Conservation (phyloP, 352 stramenopile species). For the Phytophthora pistaciae region DNA sequence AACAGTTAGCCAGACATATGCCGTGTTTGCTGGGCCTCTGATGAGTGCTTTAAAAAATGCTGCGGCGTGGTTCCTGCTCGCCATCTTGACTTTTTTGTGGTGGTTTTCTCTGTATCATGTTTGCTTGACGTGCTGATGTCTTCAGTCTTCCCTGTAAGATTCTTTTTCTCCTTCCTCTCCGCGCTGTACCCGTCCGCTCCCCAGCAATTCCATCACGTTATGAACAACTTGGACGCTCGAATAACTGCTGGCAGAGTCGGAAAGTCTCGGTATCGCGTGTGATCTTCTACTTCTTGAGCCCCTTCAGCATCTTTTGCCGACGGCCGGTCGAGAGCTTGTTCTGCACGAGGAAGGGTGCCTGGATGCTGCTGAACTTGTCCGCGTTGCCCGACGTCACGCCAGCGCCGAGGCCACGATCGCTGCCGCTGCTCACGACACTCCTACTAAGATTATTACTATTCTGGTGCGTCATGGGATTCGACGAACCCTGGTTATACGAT, state of each 20-base stretch:
- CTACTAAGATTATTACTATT: constrained; percentile 76
- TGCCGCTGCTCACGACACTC: constrained; percentile 58
- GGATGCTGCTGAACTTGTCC: constrained; percentile 89
- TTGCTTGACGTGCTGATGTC: constrained; percentile 45
- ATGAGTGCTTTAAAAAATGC: constrained; percentile 40
- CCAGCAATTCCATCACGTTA: constrained; percentile 20
- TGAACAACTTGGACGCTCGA: constrained; percentile 34
- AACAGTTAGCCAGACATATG: constrained; percentile 13
- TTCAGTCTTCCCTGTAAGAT: constrained; percentile 49
- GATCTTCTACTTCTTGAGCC: constrained; percentile 82
- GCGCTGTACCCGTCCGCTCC: constrained; percentile 17
- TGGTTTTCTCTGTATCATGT: constrained; percentile 36
- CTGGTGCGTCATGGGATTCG: constrained; percentile 36
- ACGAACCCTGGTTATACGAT: constrained; percentile 52
- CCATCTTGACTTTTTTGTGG: constrained; percentile 33
- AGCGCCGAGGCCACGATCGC: constrained; percentile 43
- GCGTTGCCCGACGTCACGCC: constrained; percentile 60
- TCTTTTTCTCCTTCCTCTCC: constrained; percentile 36
- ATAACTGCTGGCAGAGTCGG: constrained; percentile 4
- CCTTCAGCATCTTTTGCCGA: constrained; percentile 91
- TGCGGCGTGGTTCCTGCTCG: constrained; percentile 37
- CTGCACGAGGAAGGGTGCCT: constrained; percentile 86
- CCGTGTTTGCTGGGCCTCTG: constrained; percentile 24
- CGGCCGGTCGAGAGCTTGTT: constrained; percentile 89
- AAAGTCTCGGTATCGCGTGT: constrained; percentile 21